Evolutionary conservation across 2,329 filamentous ascomycete species (phyloP), one percentile per base, ranked within the genome.

Genomic region (Phialophora verrucosa): DNA sequence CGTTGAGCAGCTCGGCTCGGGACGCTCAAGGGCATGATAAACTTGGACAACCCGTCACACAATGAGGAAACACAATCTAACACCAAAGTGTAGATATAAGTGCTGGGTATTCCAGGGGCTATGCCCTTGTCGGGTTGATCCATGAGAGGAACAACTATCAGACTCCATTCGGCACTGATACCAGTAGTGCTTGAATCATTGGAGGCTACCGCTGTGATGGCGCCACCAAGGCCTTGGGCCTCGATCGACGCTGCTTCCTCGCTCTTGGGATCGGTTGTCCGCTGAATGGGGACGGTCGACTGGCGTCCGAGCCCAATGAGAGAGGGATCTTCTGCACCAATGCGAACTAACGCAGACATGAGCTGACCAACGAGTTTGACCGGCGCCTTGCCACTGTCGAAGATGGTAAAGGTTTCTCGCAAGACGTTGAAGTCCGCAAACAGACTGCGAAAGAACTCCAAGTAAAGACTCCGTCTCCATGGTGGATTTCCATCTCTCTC

Each of bases 111-210:
- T 0, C 82, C 73, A 3, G 94, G 93, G 0, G 94, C 86, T 56
- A 97, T 93, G 0, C 88, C 87, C 77, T 98, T 99, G 79, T 99
- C 95, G 23, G 98, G 86, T 70, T 97, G 92, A 73, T 99, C 95
- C 68, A 98, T 92, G 74, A 92, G 97, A 4, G 93, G 90, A 11
- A 93, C 90, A 58, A 92, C 87, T 68, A 97, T 86, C 12, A 90
- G 86, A 77, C 95, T 99, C 93, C 93, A 98, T 74, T 96, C 91
- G 3, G 86, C 88, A 78, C 93, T 97, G 74, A 99, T 93, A 8
- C 92, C 93, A 57, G 83, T 81, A 0, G 87, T 88, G 69, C 85
- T 90, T 29, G 85, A 83, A 29, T 89, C 88, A 63, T 89, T 88
- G 0, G 88, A 83, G 38, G 90, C 85, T 7, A 90, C 86, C 49